Percentiles rank a stretch among this genome's conserved stretches.
Conservation (phyloP, 176 grass and related monocot genomes). For the Paspalum vaginatum region DNA sequence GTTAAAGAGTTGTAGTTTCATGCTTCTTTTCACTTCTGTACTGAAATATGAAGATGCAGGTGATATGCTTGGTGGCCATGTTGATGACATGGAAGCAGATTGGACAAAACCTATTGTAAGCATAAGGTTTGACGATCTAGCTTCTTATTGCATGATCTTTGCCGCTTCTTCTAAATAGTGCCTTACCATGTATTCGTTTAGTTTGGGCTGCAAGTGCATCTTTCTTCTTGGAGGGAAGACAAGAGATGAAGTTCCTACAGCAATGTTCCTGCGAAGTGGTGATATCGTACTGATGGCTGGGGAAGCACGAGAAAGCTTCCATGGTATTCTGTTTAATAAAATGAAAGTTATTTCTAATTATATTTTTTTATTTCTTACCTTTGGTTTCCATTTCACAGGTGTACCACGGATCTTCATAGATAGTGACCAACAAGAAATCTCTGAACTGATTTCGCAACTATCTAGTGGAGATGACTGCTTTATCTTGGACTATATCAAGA, state of each 20-base stretch:
- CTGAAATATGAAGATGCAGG: conserved; percentile 47
- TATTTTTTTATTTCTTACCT: background rate
- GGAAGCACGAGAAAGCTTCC: conserved; percentile 82
- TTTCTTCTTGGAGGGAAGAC: conserved; percentile 89
- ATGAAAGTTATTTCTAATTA: background rate
- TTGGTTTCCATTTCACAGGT: conserved; percentile 35
- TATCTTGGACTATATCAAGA: conserved; percentile 62
- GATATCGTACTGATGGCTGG: conserved; percentile 86
- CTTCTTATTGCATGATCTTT: conserved; percentile 11
- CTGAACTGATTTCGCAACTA: conserved; percentile 51
- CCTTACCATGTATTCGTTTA: conserved; percentile 26
- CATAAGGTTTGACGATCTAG: conserved; percentile 59
- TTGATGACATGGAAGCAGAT: conserved; percentile 98
- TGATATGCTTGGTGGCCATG: conserved; percentile 92
- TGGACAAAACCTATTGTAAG: conserved; percentile 94
- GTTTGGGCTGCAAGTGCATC: conserved; percentile 85
- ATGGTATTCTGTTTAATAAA: conserved; percentile 57
- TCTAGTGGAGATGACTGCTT: conserved; percentile 56
- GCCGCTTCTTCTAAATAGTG: background rate
- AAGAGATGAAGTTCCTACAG: conserved; percentile 72
- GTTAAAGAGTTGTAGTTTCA: background rate
- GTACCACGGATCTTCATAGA: conserved; percentile 75
- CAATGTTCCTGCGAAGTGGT: conserved; percentile 78
- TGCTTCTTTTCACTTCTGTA: background rate
- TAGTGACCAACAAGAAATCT: conserved; percentile 57